Evolutionary conservation across 805 yeast genomes (phyloP), one percentile per base, ranked within the genome.

Genomic region (Yarrowia divulgata): DNA sequence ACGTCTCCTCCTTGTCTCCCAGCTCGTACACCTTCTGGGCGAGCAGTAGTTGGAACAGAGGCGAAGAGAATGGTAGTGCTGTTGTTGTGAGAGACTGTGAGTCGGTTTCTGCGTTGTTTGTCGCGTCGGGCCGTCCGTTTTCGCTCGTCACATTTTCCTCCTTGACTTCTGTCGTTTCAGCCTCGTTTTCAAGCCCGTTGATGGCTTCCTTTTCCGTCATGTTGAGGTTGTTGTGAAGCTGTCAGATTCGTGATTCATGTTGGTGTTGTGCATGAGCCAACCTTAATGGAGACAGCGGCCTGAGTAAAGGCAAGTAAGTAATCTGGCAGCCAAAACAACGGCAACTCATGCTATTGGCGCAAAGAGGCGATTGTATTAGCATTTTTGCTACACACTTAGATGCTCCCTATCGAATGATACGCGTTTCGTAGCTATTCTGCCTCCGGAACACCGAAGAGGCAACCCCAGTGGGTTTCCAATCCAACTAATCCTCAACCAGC

Each of bases 21-120:
- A 69, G 70, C 66, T 78, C 80, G 49, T 77, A 76, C n/a, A 79
- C 75, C 37, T 74, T 69, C 67, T 78, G 81, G 1, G 74, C 75
- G 16, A 78, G 73, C 13, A 78, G 70, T 37, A 78, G 74, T 66
- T 73, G 73, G 73, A 74, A 75, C 34, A 78, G 71, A 9, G 63
- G 58, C 19, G 63, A 57, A 3, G 42, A 8, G 13, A 43, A 67
- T 2, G 45, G 66, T 8, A n/a, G 39, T 29, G 34, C 5, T 2
- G 52, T 29, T 29, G 52, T 23, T 14, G 52, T 48, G 52, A 45
- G 45, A 6, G 54, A 18, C 10, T 37, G n/a, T 19, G 29, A n/a
- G 14, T 29, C 37, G 23, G 35, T 8, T 55, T 14, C 19, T 12
- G 48, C 8, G 23, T 14, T n/a, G 40, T 49, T 13, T 32, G 16